A percentile compares a stretch with the other conserved stretches of the same genome.
Conservation (phyloP, 2,329 filamentous ascomycete species). For the Zymoseptoria tritici region DNA sequence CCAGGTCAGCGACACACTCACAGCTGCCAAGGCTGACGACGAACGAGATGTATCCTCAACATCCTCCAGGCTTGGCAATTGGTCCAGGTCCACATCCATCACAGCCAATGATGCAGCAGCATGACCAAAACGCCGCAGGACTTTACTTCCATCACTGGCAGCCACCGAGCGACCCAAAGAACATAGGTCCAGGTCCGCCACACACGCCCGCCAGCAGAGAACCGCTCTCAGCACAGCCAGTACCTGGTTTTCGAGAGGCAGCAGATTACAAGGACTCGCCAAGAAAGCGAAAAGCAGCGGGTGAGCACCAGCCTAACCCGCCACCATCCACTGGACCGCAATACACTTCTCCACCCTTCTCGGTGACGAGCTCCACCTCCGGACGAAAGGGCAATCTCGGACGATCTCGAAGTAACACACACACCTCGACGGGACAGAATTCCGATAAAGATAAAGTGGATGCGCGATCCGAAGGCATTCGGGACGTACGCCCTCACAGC, state of each 20-base stretch:
- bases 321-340: constrained; percentile 44
- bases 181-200: constrained; percentile 54
- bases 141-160: constrained; percentile 94
- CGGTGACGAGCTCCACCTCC: constrained; percentile 49
- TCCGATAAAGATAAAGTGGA: constrained; percentile 11
- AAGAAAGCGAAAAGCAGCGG: constrained; percentile 72
- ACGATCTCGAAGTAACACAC: constrained; percentile 55
- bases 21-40: constrained; percentile 46
- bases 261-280: constrained; percentile 65
- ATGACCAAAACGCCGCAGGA: constrained; percentile 59
- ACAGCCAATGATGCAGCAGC: constrained; percentile 44
- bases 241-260: constrained; percentile 32
- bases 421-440: constrained; percentile 36
- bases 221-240: constrained; percentile 42
- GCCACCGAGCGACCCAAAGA: constrained; percentile 56
- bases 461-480: constrained; percentile 2
- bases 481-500: constrained; percentile 9
- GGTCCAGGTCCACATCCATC: constrained; percentile 33
- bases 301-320: constrained; percentile 44
- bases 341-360: constrained; percentile 44
- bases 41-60: constrained; percentile 45
- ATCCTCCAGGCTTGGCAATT: constrained; percentile 36
- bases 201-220: constrained; percentile 62
- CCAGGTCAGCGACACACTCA: constrained; percentile 40
- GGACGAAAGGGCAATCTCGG: constrained; percentile 53